Evolutionary conservation across 306 rosid species (phyloP).

Genomic region (Glycine latifolia): DNA sequence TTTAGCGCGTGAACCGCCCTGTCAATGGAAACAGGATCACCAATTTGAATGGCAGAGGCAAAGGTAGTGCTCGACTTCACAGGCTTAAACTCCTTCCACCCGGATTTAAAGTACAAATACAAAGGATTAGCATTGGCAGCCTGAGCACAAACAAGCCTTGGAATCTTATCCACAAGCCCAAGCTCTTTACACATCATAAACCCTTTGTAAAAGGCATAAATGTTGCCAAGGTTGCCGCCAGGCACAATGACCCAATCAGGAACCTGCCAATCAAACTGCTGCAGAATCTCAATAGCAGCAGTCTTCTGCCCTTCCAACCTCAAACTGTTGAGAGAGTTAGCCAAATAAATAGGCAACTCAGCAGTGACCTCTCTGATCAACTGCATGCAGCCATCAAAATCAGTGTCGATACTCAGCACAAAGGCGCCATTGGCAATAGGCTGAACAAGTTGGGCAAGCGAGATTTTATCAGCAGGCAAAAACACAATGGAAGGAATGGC

Average conservation of each 20-base stretch:
- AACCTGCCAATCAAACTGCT: conserved; percentile 88
- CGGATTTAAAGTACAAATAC: conserved; percentile 71
- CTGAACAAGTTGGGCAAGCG: conserved; percentile 81
- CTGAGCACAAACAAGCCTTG: conserved; percentile 93
- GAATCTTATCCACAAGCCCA: conserved; percentile 82
- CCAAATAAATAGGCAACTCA: conserved; percentile 75
- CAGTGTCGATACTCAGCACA: conserved; percentile 80
- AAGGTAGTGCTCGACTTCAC: conserved; percentile 68
- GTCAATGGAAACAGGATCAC: conserved; percentile 89
- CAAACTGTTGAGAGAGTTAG: conserved; percentile 75
- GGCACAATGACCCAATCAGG: conserved; percentile 94
- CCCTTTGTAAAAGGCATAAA: conserved; percentile 89
- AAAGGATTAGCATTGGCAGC: conserved; percentile 88
- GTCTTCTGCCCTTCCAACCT: conserved; percentile 88
- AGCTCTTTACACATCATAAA: conserved; percentile 80
- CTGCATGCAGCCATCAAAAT: conserved; percentile 90
- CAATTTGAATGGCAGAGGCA: conserved; percentile 88
- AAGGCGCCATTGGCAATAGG: conserved; percentile 89
- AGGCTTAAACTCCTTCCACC: conserved; percentile 77
- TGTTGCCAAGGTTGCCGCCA: conserved; percentile 82
- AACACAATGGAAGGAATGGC: conserved; percentile 83
- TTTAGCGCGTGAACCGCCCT: conserved; percentile 78
- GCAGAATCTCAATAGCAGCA: conserved; percentile 85
- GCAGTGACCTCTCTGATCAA: conserved; percentile 79
- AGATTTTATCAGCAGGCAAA: conserved; percentile 71